Evolutionary conservation across 805 yeast species (phyloP), one percentile per base, ranked within the genome.

Genomic region (Suhomyces vadensis): DNA sequence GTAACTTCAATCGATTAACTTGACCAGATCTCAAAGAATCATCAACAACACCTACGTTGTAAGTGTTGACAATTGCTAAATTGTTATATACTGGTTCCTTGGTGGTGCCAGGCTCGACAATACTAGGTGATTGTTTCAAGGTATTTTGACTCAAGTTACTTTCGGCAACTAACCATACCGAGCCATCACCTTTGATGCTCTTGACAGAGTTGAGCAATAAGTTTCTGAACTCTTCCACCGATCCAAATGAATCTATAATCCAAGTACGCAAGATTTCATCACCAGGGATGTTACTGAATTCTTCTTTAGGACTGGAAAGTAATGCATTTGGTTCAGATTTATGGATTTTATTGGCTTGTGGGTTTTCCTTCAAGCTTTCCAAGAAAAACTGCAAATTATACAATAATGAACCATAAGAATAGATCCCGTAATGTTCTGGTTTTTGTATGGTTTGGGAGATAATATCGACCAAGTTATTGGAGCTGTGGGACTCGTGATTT

Each of bases 41-140:
- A 53, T 82, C 83, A 23, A 96, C 95, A 5, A 87, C 75, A 4
- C 98, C 98, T 5, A 91, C 82, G 58, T 88, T 89, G 66, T 89
- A 89, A n/a, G 96, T 85, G 65, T 89, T 86, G 44, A 87, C 66
- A 6, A 94, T 71, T 41, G 80, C 82, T 55, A 94, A 73, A 24
- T 74, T 68, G 44, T 78, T 78, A 46, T 56, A 72, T 14, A 42
- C 38, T 6, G 49, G 49, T 20, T 37, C 38, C 22, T 42, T 46
- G 39, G 49, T 35, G 10, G 38, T 29, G 25, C 49, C 49, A 14
- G 46, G 44, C 16, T 46, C 46, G n/a, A 47, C 45, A 13, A 42
- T 37, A 21, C 43, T 42, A 14, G 49, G 52, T 13, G 44, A 41
- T 36, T 48, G 50, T 33, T 57, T 60, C 52, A 60, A 49, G 20